phyloP scores from a whole-genome alignment of 495 filamentous ascomycete species.

The Cladorrhinum samala region DNA sequence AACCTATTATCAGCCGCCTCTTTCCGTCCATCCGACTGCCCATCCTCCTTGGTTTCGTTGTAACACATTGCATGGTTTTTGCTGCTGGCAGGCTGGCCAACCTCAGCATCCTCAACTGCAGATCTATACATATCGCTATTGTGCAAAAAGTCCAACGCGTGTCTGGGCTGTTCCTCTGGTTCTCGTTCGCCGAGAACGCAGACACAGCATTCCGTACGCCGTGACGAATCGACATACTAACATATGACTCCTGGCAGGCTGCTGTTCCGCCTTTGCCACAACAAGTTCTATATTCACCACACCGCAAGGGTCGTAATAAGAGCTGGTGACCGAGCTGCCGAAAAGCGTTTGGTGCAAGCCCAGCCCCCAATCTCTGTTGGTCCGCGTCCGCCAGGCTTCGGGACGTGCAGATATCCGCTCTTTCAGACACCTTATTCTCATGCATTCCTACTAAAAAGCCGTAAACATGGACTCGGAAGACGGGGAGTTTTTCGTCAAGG shows the following conservation, averaged over 20 bases:
- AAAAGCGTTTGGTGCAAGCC: conserved; percentile 4
- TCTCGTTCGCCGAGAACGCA: conserved; percentile 10
- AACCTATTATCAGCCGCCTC: not conserved
- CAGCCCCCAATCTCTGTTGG: not conserved
- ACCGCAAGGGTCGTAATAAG: not conserved
- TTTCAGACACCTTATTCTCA: conserved; percentile 24
- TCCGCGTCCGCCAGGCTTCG: conserved; percentile 8
- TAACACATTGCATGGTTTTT: not conserved
- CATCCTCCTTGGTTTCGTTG: too few relatives aligned
- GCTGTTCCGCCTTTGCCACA: conserved; percentile 22
- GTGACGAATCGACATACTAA: conserved; percentile 26
- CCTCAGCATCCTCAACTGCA: not conserved
- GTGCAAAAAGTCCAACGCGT: conserved; percentile 2
- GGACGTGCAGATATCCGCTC: conserved; percentile 14
- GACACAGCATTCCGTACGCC: conserved; percentile 13
- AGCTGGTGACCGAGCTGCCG: conserved; percentile 1
- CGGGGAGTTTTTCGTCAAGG: conserved; percentile 85
- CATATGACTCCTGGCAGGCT: conserved; percentile 27
- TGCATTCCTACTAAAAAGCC: conserved; percentile 30
- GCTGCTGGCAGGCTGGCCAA: conserved; percentile 5
- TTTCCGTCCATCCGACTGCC: not conserved
- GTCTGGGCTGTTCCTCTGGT: conserved; percentile 5
- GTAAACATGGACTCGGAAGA: conserved; percentile 74
- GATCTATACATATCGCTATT: not conserved
- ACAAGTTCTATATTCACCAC: conserved; percentile 13